Base-by-base conservation (phyloP, 2,329 filamentous ascomycete species). In the Sarocladium kiliense region DNA sequence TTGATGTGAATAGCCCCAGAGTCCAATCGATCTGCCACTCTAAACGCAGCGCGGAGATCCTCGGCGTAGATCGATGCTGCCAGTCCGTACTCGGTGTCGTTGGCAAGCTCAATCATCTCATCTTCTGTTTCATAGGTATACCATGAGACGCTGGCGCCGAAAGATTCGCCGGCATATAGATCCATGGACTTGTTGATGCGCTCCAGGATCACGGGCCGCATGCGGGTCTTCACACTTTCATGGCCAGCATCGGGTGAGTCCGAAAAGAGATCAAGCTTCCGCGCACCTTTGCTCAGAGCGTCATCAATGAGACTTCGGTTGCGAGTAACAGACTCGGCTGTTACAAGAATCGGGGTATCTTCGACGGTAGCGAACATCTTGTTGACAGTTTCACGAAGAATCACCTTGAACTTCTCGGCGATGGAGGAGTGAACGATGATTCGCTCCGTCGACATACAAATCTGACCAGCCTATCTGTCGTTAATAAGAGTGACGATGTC, bases 401-500 rank as follows among this genome's bases (percentile, higher is more conserved):
- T 36, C 23, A 47, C 30, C 26, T 53, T 55, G n/a, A 59, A 37
- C 4, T 27, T 21, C 2, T 47, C 27, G 2, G 57, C 53, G 19
- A 65, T 54, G 25, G 56, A 59, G 53, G 64, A 59, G 56, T 71
- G 66, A 7, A 74, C 67, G 18, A 74, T 57, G 12, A 87, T 80
- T 12, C 82, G 77, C 65, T 88, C 86, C 0, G 85, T 88, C 9
- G 78, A 76, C 85, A 89, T 88, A 73, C 86, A 89, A 45, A 89
- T 82, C 72, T 90, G 86, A 1, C 86, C 86, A 21, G 56, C 23
- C 30, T 32, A 32, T n/a, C n/a, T n/a, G n/a, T n/a, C n/a, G n/a
- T n/a, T n/a, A n/a, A n/a, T n/a, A n/a, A n/a, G n/a, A n/a, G n/a
- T n/a, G n/a, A n/a, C n/a, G n/a, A n/a, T n/a, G n/a, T n/a, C n/a